phyloP scores from a whole-genome alignment of 768 basidiomycete species.

The Leccinum aurantiacum region DNA sequence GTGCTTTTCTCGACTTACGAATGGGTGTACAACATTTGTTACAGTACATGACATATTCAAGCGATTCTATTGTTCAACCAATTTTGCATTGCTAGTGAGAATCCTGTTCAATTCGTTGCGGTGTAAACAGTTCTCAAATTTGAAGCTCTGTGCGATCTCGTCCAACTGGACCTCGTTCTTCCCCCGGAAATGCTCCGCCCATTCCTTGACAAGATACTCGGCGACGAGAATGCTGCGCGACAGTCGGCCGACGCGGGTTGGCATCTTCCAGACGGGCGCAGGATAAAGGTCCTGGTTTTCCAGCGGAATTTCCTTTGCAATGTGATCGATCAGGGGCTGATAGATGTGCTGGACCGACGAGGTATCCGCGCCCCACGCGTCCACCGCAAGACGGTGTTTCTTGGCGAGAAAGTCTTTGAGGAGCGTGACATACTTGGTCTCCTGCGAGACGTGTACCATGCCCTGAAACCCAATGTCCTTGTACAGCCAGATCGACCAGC shows the following conservation, averaged over 20 bases:
- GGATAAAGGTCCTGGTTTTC: constrained; percentile 60
- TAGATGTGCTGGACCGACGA: constrained; percentile 55
- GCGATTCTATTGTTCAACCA: not conserved
- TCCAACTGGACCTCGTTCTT: constrained; percentile 64
- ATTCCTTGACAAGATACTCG: constrained; percentile 71
- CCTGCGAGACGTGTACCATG: constrained; percentile 71
- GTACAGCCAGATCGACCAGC: constrained; percentile 89
- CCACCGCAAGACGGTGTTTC: constrained; percentile 75
- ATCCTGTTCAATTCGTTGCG: constrained; percentile 64
- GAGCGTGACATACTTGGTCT: constrained; percentile 70
- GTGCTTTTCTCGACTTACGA: not conserved
- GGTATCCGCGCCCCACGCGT: constrained; percentile 78
- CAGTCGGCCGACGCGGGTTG: constrained; percentile 54
- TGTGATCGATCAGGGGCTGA: constrained; percentile 62
- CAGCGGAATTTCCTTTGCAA: constrained; percentile 53
- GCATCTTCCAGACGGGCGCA: constrained; percentile 60
- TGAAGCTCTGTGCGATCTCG: constrained; percentile 72
- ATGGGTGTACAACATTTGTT: not conserved
- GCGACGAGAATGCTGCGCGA: constrained; percentile 66
- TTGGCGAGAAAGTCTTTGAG: constrained; percentile 69
- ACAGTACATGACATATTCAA: not conserved
- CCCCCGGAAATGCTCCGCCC: constrained; percentile 68
- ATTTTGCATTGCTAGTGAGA: constrained; percentile 42
- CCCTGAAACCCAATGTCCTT: constrained; percentile 88
- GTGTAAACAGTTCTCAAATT: constrained; percentile 65